A percentile compares a stretch with the other conserved stretches of the same genome.
Conservation (phyloP, 2,329 filamentous ascomycete species). For the Elsinoe arachidis region DNA sequence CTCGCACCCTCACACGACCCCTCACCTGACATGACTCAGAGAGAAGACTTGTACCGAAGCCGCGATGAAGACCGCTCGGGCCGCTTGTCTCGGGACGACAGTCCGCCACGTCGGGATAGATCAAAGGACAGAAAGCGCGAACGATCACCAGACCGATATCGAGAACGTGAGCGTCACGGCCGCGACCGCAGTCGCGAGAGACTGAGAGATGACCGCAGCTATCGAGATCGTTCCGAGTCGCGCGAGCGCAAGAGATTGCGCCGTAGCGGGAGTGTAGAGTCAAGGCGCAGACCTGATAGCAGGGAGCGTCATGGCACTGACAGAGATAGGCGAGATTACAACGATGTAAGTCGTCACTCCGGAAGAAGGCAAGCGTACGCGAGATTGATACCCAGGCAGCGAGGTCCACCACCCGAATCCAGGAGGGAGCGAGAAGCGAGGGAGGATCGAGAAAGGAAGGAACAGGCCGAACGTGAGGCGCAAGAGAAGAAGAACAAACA, state of each 20-base stretch:
- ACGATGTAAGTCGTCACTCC: background rate
- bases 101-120: constrained; percentile 49
- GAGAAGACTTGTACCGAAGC: constrained; percentile 53
- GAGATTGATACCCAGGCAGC: background rate
- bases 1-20: constrained; percentile 29
- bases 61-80: constrained; percentile 52
- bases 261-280: constrained; percentile 64
- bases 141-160: constrained; percentile 45
- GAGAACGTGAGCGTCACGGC: constrained; percentile 18
- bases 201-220: constrained; percentile 62
- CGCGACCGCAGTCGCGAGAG: constrained; percentile 51
- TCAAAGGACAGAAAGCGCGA: constrained; percentile 58
- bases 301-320: constrained; percentile 47
- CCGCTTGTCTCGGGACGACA: constrained; percentile 8
- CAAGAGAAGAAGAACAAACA: constrained; percentile 36
- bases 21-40: constrained; percentile 39
- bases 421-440: constrained; percentile 5
- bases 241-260: constrained; percentile 56
- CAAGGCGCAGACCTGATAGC: constrained; percentile 55
- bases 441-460: constrained; percentile 9
- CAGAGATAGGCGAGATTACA: constrained; percentile 21
- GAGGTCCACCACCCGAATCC: background rate
- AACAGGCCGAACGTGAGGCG: constrained; percentile 11
- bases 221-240: constrained; percentile 57
- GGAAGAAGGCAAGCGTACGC: background rate